Percentiles rank a stretch among this genome's conserved stretches.
phyloP scores from a whole-genome alignment of 352 stramenopile species.

The Globisporangium parvum region DNA sequence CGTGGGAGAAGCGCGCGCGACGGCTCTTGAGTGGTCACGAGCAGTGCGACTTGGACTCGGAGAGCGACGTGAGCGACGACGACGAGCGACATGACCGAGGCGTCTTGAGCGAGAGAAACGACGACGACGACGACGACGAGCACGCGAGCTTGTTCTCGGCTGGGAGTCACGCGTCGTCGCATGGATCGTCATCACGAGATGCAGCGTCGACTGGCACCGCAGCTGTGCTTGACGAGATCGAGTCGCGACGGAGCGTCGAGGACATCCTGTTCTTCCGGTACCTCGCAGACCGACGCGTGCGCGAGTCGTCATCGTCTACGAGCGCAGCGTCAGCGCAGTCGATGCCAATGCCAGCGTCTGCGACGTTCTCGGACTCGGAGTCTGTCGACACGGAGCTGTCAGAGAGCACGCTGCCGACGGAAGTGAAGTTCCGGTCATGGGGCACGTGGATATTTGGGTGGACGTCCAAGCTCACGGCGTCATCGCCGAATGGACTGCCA shows the following conservation, averaged over 20 bases:
- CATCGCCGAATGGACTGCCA: constrained; percentile 17
- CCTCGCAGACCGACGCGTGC: constrained; percentile 51
- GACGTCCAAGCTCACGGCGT: constrained; percentile 61
- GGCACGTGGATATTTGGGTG: constrained; percentile 84
- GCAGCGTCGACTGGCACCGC: not conserved
- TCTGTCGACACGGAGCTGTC: constrained; percentile 77
- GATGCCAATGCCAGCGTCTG: constrained; percentile 39
- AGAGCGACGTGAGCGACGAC: constrained; percentile 62
- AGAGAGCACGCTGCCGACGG: constrained; percentile 59
- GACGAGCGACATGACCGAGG: constrained; percentile 19
- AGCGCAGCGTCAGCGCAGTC: constrained; percentile 15
- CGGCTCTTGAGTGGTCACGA: constrained; percentile 22
- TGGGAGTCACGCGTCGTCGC: not conserved
- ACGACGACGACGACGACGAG: constrained; percentile 14
- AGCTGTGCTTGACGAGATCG: constrained; percentile 61
- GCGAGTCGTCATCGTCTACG: constrained; percentile 16
- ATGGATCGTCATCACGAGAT: not conserved
- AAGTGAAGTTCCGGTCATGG: constrained; percentile 75
- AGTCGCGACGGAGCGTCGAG: constrained; percentile 62
- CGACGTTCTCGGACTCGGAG: constrained; percentile 61
- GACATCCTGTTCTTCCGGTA: constrained; percentile 86
- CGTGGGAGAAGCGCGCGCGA: constrained; percentile 45
- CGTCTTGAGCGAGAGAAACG: constrained; percentile 4
- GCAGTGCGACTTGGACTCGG: constrained; percentile 31
- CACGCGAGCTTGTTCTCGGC: constrained; percentile 5